A percentile compares a stretch with the other conserved stretches of the same genome.
Conservation (phyloP, 1,139 yeast species). For the Geotrichum histeridarum region DNA sequence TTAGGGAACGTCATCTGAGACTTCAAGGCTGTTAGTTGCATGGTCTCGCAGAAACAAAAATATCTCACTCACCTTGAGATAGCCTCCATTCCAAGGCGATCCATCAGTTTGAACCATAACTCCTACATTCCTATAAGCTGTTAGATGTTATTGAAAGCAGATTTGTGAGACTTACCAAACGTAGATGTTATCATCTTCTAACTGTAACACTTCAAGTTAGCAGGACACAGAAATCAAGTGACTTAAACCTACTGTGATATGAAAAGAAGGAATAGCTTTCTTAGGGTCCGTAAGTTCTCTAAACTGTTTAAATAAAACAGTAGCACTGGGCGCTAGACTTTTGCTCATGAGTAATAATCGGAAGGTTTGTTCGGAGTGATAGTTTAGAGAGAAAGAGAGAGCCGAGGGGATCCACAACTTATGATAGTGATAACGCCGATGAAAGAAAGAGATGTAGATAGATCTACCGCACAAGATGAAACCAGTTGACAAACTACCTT, state of each 20-base stretch:
- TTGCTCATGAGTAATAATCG: neutral
- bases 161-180: constrained; percentile 44
- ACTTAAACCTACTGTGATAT: constrained; percentile 48
- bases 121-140: constrained; percentile 58
- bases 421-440: too few relatives aligned
- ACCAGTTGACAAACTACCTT: too few relatives aligned
- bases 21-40: constrained; percentile 18
- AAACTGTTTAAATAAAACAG: constrained; percentile 85
- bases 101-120: constrained; percentile 88
- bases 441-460: too few relatives aligned
- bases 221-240: neutral
- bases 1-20: constrained; percentile 90
- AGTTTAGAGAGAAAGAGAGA: too few relatives aligned
- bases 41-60: neutral
- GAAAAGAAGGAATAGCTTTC: constrained; percentile 85
- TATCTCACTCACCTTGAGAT: constrained; percentile 49
- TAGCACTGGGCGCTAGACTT: constrained; percentile 42
- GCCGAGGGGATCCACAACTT: too few relatives aligned
- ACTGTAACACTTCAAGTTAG: constrained; percentile 29
- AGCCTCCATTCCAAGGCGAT: constrained; percentile 89
- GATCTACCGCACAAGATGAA: too few relatives aligned
- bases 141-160: neutral
- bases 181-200: constrained; percentile 85
- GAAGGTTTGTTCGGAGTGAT: neutral
- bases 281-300: constrained; percentile 89